phyloP scores from a whole-genome alignment of 495 filamentous ascomycete genomes.

The Talaromyces nanjingensis region DNA sequence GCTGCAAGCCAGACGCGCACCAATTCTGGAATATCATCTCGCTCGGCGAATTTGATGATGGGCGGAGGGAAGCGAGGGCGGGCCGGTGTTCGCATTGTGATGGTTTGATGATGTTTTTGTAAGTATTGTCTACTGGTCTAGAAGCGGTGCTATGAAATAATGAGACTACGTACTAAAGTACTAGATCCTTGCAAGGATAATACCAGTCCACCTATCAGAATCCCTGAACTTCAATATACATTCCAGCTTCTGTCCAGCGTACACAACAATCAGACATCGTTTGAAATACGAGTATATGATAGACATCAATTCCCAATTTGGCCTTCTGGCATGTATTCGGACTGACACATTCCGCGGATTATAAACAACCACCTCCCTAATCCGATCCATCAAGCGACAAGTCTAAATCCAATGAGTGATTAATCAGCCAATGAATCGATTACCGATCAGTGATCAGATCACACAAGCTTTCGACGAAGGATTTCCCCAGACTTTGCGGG shows the following conservation, averaged over 20 bases:
- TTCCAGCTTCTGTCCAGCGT: not conserved
- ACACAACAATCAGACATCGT: not conserved
- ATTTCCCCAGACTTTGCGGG: not conserved
- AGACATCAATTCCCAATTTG: not conserved
- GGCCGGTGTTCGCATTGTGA: not conserved
- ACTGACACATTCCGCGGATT: not conserved
- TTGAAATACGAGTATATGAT: not conserved
- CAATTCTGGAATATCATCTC: slow-evolving; percentile 3
- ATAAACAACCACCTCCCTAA: not conserved
- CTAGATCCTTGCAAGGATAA: not conserved
- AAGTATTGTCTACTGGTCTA: not conserved
- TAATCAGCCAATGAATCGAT: not conserved
- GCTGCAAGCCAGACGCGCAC: not conserved
- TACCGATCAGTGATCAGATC: not conserved
- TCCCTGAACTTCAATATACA: not conserved
- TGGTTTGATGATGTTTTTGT: not conserved
- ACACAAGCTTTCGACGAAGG: not conserved
- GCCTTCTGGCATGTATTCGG: not conserved
- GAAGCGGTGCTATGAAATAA: not conserved
- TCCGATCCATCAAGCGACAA: not conserved
- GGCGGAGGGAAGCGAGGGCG: not conserved
- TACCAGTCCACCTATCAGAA: not conserved
- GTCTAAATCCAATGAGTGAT: not conserved
- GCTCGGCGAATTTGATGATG: not conserved
- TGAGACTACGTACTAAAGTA: not conserved